phyloP scores from a whole-genome alignment of 2,329 filamentous ascomycete genomes.

The Aurifilum marmelostoma region DNA sequence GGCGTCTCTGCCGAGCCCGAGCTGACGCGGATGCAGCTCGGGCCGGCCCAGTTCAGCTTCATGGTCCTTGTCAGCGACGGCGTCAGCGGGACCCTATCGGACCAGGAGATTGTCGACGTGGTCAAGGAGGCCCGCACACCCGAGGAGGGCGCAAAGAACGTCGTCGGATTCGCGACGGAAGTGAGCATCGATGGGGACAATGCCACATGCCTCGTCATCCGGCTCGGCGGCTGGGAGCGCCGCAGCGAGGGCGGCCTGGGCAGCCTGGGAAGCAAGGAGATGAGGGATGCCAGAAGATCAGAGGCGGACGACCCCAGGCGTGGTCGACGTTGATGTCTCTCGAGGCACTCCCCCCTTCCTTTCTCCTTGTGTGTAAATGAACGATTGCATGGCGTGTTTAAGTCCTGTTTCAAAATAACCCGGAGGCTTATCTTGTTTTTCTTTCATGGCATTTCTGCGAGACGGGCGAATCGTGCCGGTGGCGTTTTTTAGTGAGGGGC shows the following conservation, averaged over 20 bases:
- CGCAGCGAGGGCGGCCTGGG: slow-evolving; percentile 84
- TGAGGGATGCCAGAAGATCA: slow-evolving; percentile 77
- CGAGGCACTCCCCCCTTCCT: neutral
- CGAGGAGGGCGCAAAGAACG: slow-evolving; percentile 76
- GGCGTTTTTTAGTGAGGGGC: neutral
- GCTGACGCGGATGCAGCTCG: slow-evolving; percentile 76
- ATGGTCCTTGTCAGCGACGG: slow-evolving; percentile 88
- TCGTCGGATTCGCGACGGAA: slow-evolving; percentile 89
- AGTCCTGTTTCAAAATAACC: no score
- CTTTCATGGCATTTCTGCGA: neutral
- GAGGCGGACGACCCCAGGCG: slow-evolving; percentile 83
- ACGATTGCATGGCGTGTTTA: neutral
- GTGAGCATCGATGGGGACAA: slow-evolving; percentile 71
- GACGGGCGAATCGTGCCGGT: neutral
- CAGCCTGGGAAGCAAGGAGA: slow-evolving; percentile 88
- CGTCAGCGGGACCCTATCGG: slow-evolving; percentile 79
- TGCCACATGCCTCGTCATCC: slow-evolving; percentile 68
- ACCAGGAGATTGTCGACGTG: slow-evolving; percentile 96
- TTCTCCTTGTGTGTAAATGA: neutral
- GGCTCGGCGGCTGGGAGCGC: slow-evolving; percentile 71
- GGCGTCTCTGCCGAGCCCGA: slow-evolving; percentile 95
- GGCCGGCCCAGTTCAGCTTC: slow-evolving; percentile 85
- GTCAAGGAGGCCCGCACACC: slow-evolving; percentile 93
- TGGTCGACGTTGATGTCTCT: slow-evolving; percentile 52
- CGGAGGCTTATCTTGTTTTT: neutral